phyloP scores from a whole-genome alignment of 2,329 filamentous ascomycete species.

The Monosporascus ibericus region DNA sequence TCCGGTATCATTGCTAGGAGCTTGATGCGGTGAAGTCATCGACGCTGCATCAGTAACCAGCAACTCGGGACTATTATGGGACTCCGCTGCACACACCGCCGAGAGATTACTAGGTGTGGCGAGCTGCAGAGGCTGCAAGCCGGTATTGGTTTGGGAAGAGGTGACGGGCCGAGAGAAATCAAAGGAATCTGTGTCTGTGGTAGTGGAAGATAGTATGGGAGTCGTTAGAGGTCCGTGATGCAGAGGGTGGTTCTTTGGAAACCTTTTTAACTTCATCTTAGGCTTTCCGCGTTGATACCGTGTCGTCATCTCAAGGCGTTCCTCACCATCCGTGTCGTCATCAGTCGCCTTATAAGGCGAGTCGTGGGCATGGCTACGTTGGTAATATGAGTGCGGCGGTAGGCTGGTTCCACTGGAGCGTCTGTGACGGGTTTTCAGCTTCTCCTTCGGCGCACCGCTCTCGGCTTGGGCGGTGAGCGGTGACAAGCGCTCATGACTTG shows the following conservation, averaged over 20 bases:
- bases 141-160: constrained; percentile 2
- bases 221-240: constrained; percentile 23
- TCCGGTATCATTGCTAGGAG: constrained; percentile 8
- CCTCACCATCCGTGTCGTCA: constrained; percentile 38
- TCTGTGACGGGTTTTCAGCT: constrained; percentile 32
- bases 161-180: constrained; percentile 32
- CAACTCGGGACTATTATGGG: constrained; percentile 4
- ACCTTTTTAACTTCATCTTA: constrained; percentile 36
- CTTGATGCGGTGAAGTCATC: constrained; percentile 14
- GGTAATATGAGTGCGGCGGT: constrained; percentile 28
- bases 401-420: constrained; percentile 47
- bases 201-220: constrained; percentile 17
- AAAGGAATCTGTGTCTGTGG: constrained; percentile 25
- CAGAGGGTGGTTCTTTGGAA: constrained; percentile 33
- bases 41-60: constrained; percentile 12
- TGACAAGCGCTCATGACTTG: constrained; percentile 12
- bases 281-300: constrained; percentile 26
- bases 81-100: constrained; percentile 1
- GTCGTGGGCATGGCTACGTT: constrained; percentile 27
- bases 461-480: constrained; percentile 8
- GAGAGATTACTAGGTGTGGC: constrained; percentile 1
- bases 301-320: constrained; percentile 35
- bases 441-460: constrained; percentile 19
- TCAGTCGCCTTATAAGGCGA: constrained; percentile 36
- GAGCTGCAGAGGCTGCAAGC: neutral